A percentile compares a stretch with the other conserved stretches of the same genome.
Conservation (phyloP, 1,284 basidiomycete genomes). For the Wallemia hederae region DNA sequence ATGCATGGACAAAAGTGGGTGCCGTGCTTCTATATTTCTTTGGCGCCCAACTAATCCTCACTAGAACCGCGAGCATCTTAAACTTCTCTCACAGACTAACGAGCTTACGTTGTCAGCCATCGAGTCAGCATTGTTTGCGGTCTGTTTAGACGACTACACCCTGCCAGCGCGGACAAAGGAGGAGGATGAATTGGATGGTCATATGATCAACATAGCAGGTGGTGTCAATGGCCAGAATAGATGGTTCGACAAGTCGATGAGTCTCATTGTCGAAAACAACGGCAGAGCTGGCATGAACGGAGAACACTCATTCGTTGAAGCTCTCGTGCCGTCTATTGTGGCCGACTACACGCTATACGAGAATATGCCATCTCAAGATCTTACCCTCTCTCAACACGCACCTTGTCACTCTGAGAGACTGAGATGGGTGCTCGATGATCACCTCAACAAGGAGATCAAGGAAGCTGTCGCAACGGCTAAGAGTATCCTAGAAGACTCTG, state of each 20-base stretch:
- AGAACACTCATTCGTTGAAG: conserved; percentile 78
- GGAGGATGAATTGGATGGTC: conserved; percentile 33
- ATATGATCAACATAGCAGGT: conserved; percentile 42
- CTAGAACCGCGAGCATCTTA: conserved; percentile 41
- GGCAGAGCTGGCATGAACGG: conserved; percentile 63
- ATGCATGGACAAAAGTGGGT: conserved; percentile 50
- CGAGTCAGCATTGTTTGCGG: conserved; percentile 41
- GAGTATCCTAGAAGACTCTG: conserved; percentile 42
- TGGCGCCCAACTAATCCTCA: conserved; percentile 7
- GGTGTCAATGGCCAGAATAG: conserved; percentile 46
- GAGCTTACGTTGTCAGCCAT: conserved; percentile 28
- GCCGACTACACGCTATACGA: conserved; percentile 44
- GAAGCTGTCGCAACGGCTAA: conserved; percentile 31
- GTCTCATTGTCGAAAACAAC: conserved; percentile 55
- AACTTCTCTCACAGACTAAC: conserved; percentile 37
- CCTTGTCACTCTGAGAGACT: conserved; percentile 20
- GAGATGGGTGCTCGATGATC: conserved; percentile 44
- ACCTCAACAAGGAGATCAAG: conserved; percentile 28
- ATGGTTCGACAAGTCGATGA: conserved; percentile 76
- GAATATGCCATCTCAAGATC: conserved; percentile 8
- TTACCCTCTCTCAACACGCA: conserved; percentile 6
- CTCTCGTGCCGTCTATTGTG: conserved; percentile 68
- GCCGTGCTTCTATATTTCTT: conserved; percentile 6
- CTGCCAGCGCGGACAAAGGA: conserved; percentile 20
- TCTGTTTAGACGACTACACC: conserved; percentile 32